A percentile compares a stretch with the other conserved stretches of the same genome.
These are phyloP conservation scores for Raffaelea deltoideospora DNA, from an alignment of 2,329 filamentous ascomycete species.

Conservation along the genomic window DNA sequence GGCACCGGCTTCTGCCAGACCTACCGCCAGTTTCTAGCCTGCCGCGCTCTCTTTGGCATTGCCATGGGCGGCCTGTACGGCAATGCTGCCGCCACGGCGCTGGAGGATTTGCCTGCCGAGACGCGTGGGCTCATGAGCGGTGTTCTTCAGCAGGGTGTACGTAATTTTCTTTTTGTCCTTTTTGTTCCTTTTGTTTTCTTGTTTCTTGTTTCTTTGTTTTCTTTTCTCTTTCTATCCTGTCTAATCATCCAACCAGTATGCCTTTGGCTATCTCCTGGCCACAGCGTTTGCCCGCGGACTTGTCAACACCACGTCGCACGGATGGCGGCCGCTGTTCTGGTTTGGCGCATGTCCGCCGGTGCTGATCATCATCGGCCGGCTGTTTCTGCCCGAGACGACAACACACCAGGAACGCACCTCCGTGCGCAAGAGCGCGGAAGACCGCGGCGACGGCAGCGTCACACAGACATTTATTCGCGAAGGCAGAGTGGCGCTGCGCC, in stretches of 20 bases:
- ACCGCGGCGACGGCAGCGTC: slow-evolving; percentile 44
- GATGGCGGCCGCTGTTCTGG: slow-evolving; percentile 68
- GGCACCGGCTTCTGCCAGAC: slow-evolving; percentile 63
- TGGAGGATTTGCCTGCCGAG: slow-evolving; percentile 42
- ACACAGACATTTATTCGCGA: slow-evolving; percentile 57
- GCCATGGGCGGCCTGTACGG: slow-evolving; percentile 76
- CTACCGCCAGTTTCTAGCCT: slow-evolving; percentile 60
- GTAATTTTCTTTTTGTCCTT: neutral
- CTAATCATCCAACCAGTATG: too few species aligned
- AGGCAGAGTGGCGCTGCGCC: slow-evolving; percentile 49
- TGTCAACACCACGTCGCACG: slow-evolving; percentile 45
- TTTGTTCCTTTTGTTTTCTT: neutral
- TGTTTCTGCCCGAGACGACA: slow-evolving; percentile 11
- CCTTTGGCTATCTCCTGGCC: slow-evolving; percentile 23
- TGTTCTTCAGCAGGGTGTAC: slow-evolving; percentile 60
- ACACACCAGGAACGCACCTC: slow-evolving; percentile 8
- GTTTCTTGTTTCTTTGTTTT: neutral
- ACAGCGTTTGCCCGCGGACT: slow-evolving; percentile 21
- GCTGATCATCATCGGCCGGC: slow-evolving; percentile 9
- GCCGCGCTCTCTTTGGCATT: slow-evolving; percentile 57
- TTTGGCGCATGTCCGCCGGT: slow-evolving; percentile 54
- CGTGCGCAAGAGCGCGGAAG: slow-evolving; percentile 31
- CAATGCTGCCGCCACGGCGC: slow-evolving; percentile 62
- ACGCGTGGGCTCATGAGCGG: slow-evolving; percentile 70
- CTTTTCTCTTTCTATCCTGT: slow-evolving; percentile 15